These are phyloP conservation scores for Tricholoma sp. DNA, from an alignment of 768 basidiomycete genomes.

Conservation along the genomic window DNA sequence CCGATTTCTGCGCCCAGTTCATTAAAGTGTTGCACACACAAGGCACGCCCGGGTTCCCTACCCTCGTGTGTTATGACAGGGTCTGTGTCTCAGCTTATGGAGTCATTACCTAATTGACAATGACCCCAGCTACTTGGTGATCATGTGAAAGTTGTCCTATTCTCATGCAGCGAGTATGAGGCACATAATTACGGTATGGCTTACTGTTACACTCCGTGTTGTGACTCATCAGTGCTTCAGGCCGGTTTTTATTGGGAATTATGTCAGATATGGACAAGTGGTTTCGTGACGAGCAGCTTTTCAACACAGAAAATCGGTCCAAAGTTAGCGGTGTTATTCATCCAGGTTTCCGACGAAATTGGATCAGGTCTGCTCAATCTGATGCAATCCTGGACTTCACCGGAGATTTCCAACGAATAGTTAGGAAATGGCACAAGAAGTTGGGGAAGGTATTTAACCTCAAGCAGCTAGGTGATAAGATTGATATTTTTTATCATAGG, in stretches of 20 bases:
- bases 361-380: conserved; percentile 34
- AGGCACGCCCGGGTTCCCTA: conserved; percentile 88
- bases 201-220: not conserved
- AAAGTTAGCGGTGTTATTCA: conserved; percentile 56
- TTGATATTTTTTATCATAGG: conserved; percentile 36
- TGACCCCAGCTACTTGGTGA: conserved; percentile 72
- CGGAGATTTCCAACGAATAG: conserved; percentile 61
- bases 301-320: conserved; percentile 64
- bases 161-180: conserved; percentile 94
- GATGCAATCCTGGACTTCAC: conserved; percentile 58
- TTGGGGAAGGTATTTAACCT: conserved; percentile 50
- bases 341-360: conserved; percentile 64
- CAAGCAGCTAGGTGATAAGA: not conserved
- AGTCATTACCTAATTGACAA: not conserved
- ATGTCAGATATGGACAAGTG: conserved; percentile 75
- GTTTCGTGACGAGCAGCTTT: conserved; percentile 72
- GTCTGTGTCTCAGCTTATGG: conserved; percentile 29
- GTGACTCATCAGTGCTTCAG: conserved; percentile 32
- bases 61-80: conserved; percentile 79
- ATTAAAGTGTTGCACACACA: conserved; percentile 82
- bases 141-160: conserved; percentile 78
- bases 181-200: conserved; percentile 85
- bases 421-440: conserved; percentile 83
- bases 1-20: conserved; percentile 89
- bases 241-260: conserved; percentile 81